Conservation (phyloP, 306 rosid species). For the Aeschynomene evenia region DNA sequence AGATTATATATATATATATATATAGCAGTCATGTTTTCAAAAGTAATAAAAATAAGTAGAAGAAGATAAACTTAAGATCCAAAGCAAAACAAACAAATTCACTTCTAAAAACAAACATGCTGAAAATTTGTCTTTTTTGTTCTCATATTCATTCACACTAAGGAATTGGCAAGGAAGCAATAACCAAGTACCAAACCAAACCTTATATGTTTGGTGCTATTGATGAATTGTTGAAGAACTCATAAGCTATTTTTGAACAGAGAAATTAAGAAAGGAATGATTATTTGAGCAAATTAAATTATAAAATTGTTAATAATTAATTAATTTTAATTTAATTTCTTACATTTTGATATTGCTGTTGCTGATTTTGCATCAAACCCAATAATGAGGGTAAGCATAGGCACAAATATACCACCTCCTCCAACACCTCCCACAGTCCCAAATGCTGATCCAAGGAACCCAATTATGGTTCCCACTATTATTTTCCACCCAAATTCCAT, state of each 20-base stretch:
- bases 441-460: conserved; percentile 78
- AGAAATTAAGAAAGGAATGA: background rate
- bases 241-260: background rate
- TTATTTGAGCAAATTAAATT: background rate
- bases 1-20: too few relatives aligned
- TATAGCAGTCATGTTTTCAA: background rate
- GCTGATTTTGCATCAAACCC: conserved; percentile 61
- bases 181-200: background rate
- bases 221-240: background rate
- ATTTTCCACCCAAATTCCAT: conserved; percentile 78
- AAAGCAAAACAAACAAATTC: background rate
- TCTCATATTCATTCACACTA: background rate
- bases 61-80: background rate
- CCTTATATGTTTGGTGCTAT: background rate
- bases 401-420: conserved; percentile 90
- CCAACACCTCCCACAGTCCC: conserved; percentile 94
- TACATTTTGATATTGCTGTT: conserved; percentile 89
- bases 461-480: conserved; percentile 56
- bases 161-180: background rate
- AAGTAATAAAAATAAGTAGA: background rate
- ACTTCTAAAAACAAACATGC: background rate
- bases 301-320: too few relatives aligned
- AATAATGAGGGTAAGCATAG: conserved; percentile 62
- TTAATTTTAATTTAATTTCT: too few relatives aligned
- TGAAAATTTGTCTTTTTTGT: background rate